phyloP scores from a whole-genome alignment of 2,329 filamentous ascomycete genomes.

The Cytospora piceae region DNA sequence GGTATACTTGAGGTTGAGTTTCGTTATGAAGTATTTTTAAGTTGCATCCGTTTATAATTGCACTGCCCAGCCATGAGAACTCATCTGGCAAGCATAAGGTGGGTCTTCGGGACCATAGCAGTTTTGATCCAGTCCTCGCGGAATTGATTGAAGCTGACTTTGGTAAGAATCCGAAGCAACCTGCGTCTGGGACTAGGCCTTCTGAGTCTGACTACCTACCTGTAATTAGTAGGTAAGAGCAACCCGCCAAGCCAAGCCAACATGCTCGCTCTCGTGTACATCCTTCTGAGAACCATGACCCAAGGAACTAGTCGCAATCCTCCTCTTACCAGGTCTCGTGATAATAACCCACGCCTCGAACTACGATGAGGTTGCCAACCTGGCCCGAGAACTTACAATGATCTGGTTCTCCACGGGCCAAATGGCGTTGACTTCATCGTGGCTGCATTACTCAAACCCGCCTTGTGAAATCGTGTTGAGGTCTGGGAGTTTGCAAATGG shows the following conservation, averaged over 20 bases:
- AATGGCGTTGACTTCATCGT: constrained; percentile 35
- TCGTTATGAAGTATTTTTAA: too few species aligned
- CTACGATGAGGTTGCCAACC: not conserved
- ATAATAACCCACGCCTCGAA: constrained; percentile 18
- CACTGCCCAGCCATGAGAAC: too few species aligned
- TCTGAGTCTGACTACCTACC: too few species aligned
- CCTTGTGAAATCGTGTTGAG: constrained; percentile 27
- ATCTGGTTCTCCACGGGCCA: constrained; percentile 27
- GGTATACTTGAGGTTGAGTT: too few species aligned
- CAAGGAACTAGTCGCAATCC: constrained; percentile 20
- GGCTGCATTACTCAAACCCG: constrained; percentile 34
- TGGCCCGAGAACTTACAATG: not conserved
- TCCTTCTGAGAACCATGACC: constrained; percentile 1
- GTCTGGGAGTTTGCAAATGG: constrained; percentile 34
- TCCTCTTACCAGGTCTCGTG: constrained; percentile 22
- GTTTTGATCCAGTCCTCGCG: too few species aligned
- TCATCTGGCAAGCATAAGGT: too few species aligned
- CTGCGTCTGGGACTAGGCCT: too few species aligned
- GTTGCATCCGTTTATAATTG: too few species aligned
- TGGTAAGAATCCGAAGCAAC: too few species aligned
- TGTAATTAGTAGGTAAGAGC: not conserved
- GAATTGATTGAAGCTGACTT: too few species aligned
- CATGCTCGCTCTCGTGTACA: constrained; percentile 7
- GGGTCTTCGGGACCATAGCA: too few species aligned
- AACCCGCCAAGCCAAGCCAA: not conserved